A percentile compares a stretch with the other conserved stretches of the same genome.
phyloP scores from a whole-genome alignment of 2,329 filamentous ascomycete genomes.

The Diplodia mutila region DNA sequence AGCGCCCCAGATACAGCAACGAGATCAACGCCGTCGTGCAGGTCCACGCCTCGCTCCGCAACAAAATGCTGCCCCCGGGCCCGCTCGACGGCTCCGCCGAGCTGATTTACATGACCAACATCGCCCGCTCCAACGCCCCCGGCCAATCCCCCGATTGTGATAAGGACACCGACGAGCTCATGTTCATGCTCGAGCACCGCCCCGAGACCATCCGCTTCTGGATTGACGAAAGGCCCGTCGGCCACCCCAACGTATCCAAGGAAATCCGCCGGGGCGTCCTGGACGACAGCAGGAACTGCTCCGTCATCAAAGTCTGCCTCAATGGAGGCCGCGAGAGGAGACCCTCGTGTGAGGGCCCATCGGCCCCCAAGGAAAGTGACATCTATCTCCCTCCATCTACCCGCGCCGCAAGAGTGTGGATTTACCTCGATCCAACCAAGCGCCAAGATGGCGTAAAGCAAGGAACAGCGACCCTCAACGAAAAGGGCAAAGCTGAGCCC shows the following conservation, averaged over 20 bases:
- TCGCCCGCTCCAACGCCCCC: not conserved
- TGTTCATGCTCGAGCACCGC: not conserved
- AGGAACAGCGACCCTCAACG: not conserved
- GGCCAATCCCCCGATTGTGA: too few relatives aligned
- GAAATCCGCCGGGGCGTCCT: not conserved
- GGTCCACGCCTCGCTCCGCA: slow-evolving; percentile 14
- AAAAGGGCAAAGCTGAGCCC: not conserved
- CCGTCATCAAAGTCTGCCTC: slow-evolving; percentile 11
- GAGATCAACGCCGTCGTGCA: slow-evolving; percentile 16
- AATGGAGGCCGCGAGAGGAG: not conserved
- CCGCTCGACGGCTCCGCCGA: slow-evolving; percentile 12
- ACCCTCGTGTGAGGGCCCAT: not conserved
- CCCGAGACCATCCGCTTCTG: slow-evolving; percentile 13
- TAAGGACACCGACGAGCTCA: slow-evolving; percentile 8
- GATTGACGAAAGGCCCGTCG: slow-evolving; percentile 13
- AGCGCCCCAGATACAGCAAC: not conserved
- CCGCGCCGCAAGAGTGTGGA: slow-evolving; percentile 7
- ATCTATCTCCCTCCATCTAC: slow-evolving; percentile 3
- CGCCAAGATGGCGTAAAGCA: not conserved
- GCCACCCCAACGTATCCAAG: not conserved
- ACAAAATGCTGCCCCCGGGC: slow-evolving; percentile 2
- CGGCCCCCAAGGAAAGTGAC: not conserved
- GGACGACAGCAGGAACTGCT: slow-evolving; percentile 1
- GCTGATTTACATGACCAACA: slow-evolving; percentile 13
- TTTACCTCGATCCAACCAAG: slow-evolving; percentile 5